Conservation (phyloP, 2,329 filamentous ascomycete species). For the Didymella exigua region DNA sequence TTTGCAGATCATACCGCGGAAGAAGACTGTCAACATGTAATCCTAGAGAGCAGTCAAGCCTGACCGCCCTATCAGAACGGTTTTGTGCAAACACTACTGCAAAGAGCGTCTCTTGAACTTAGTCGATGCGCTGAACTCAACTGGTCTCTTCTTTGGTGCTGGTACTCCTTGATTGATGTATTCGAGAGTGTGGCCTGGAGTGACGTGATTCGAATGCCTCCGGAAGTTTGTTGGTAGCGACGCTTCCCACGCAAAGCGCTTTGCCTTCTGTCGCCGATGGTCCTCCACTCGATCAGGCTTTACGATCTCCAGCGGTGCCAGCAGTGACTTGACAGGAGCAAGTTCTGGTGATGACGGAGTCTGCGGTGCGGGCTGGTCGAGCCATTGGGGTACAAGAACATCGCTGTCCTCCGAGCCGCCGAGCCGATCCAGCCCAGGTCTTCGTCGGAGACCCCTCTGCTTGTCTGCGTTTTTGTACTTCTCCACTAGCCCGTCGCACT, state of each 20-base stretch:
- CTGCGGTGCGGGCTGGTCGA: neutral
- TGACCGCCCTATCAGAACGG: neutral
- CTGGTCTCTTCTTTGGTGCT: constrained; percentile 6
- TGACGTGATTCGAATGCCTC: constrained; percentile 10
- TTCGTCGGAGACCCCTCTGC: constrained; percentile 6
- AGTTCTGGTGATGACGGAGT: neutral
- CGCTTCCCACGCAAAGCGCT: constrained; percentile 8
- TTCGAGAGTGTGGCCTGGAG: constrained; percentile 14
- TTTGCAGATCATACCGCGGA: no score
- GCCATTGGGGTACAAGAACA: neutral
- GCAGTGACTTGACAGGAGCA: constrained; percentile 4
- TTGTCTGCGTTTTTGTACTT: constrained; percentile 14
- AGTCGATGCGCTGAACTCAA: constrained; percentile 10
- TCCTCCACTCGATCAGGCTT: neutral
- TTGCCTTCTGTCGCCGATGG: neutral
- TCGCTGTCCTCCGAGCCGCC: neutral
- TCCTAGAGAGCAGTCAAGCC: neutral
- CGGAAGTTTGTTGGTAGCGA: constrained; percentile 8
- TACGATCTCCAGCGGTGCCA: constrained; percentile 1
- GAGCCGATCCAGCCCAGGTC: constrained; percentile 4
- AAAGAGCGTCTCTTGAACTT: constrained; percentile 9
- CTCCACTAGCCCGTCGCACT: constrained; percentile 4
- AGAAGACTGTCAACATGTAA: neutral
- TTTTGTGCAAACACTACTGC: neutral
- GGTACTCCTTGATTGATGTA: constrained; percentile 15